Percentiles rank a stretch among this genome's conserved stretches.
Conservation (phyloP, 306 rosid species). For the Senna tora region DNA sequence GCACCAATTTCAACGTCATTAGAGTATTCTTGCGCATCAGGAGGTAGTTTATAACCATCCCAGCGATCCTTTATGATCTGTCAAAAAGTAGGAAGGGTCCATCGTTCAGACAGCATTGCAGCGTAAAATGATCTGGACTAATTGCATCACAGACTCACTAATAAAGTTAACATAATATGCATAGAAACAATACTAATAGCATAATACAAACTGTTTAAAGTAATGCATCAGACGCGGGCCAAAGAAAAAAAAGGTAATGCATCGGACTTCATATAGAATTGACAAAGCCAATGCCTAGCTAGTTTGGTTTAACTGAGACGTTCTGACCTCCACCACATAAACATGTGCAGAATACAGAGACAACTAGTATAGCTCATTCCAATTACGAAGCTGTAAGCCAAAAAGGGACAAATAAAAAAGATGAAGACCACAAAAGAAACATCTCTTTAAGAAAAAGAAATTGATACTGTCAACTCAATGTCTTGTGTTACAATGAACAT, state of each 20-base stretch:
- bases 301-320: background rate
- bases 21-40: conserved; percentile 76
- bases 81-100: conserved; percentile 31
- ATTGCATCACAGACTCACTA: conserved; percentile 8
- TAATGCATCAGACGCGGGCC: background rate
- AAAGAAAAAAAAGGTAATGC: background rate
- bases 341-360: background rate
- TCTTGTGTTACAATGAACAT: conserved; percentile 9
- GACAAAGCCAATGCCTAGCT: background rate
- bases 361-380: background rate
- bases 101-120: conserved; percentile 17
- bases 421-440: background rate
- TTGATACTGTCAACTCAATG: background rate
- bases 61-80: conserved; percentile 78
- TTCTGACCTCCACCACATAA: background rate
- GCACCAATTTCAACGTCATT: conserved; percentile 63
- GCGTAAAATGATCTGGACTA: conserved; percentile 25
- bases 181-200: conserved; percentile 7
- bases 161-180: conserved; percentile 14
- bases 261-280: conserved; percentile 10
- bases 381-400: background rate
- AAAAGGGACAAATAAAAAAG: background rate
- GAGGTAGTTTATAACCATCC: conserved; percentile 67
- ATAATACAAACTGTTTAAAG: conserved; percentile 14
- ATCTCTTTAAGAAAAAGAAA: background rate